phyloP scores from a whole-genome alignment of 371 early-diverging fungal species.

The Basidiobolus meristosporus region DNA sequence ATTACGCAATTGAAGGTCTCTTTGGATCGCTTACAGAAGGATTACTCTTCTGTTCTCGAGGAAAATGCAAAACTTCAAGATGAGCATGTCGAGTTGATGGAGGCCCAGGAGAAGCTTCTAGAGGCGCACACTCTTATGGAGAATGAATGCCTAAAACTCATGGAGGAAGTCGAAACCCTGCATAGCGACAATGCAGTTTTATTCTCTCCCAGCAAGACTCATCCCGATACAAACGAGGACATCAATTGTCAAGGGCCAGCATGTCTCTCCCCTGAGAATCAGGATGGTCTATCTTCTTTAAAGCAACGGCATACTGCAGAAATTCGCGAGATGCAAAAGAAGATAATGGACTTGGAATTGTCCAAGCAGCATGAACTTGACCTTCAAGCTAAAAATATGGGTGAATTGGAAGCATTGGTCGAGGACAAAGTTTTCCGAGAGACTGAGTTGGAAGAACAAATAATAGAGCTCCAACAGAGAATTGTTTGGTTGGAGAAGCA shows the following conservation, averaged over 20 bases:
- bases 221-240: slow-evolving; percentile 5
- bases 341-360: slow-evolving; percentile 25
- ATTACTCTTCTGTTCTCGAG: too few species aligned
- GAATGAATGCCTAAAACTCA: slow-evolving; percentile 43
- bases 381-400: slow-evolving; percentile 37
- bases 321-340: slow-evolving; percentile 25
- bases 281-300: slow-evolving; percentile 23
- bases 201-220: slow-evolving; percentile 3
- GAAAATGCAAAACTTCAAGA: neutral
- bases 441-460: slow-evolving; percentile 45
- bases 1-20: neutral
- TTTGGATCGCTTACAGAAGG: too few species aligned
- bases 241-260: slow-evolving; percentile 6
- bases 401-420: slow-evolving; percentile 42
- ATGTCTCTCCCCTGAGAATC: slow-evolving; percentile 14
- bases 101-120: slow-evolving; percentile 17
- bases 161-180: slow-evolving; percentile 55
- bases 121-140: slow-evolving; percentile 45
- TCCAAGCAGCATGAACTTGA: slow-evolving; percentile 31
- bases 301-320: slow-evolving; percentile 24
- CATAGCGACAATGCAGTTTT: slow-evolving; percentile 22
- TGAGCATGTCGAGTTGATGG: slow-evolving; percentile 2
- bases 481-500: slow-evolving; percentile 20
- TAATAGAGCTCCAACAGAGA: slow-evolving; percentile 22
- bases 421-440: slow-evolving; percentile 62